A percentile compares a stretch with the other conserved stretches of the same genome.
Evolutionary conservation across 176 grass and related monocot genomes (phyloP).

Genomic region (Oryza coarctata): DNA sequence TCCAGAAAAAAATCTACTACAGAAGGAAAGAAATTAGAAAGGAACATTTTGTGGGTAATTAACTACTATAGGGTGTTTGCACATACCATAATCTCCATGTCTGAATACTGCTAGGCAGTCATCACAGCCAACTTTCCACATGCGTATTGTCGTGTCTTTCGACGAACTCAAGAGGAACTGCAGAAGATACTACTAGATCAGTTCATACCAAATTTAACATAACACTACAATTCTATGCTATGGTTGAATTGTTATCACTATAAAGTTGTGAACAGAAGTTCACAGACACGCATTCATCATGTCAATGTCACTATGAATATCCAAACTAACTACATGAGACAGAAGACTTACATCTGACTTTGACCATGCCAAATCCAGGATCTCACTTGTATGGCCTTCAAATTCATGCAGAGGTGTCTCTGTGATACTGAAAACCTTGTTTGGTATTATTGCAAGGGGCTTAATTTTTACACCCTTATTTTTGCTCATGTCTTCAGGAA

Average conservation of each 20-base stretch:
- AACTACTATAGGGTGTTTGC: neutral
- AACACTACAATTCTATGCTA: neutral
- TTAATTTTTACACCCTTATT: conserved; percentile 34
- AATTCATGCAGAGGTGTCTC: conserved; percentile 66
- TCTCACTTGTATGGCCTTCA: conserved; percentile 59
- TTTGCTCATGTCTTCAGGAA: conserved; percentile 24
- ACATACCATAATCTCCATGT: conserved; percentile 71
- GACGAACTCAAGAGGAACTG: conserved; percentile 81
- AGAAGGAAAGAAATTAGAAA: neutral
- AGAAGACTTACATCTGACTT: conserved; percentile 62
- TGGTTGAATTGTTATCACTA: neutral
- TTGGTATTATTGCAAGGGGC: conserved; percentile 57
- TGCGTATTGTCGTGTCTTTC: conserved; percentile 71
- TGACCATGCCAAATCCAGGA: conserved; percentile 83
- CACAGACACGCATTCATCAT: neutral
- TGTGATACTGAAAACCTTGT: conserved; percentile 55
- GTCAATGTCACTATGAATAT: neutral
- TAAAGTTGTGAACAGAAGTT: neutral
- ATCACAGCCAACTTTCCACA: conserved; percentile 81
- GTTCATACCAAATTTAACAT: neutral
- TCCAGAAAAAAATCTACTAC: neutral
- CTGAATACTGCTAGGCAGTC: conserved; percentile 61
- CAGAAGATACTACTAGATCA: neutral
- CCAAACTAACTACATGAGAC: neutral
- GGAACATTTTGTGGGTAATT: neutral